Evolutionary conservation across 257 asterid species (phyloP).

Genomic region (Primulina huaijiensis): DNA sequence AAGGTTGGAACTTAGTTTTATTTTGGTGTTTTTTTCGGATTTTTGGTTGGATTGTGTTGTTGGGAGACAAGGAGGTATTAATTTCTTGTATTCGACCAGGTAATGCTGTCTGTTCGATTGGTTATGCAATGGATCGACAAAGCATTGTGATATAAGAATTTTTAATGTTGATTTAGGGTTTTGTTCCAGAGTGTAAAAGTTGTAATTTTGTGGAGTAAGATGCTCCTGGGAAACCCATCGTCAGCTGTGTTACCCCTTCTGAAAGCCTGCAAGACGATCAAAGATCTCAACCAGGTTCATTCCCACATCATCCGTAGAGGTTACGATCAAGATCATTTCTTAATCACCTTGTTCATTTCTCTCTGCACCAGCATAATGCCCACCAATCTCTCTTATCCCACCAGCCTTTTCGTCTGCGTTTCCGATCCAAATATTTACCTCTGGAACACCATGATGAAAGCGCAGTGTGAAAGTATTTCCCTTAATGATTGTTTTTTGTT

Average conservation of each 20-base stretch:
- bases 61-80: constrained; percentile 16
- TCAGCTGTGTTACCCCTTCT: constrained; percentile 32
- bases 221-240: constrained; percentile 34
- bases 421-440: constrained; percentile 49
- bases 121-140: constrained; percentile 32
- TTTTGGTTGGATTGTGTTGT: not conserved
- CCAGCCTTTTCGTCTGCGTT: constrained; percentile 46
- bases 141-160: constrained; percentile 29
- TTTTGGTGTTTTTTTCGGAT: constrained; percentile 3
- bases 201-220: constrained; percentile 42
- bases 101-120: constrained; percentile 40
- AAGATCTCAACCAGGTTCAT: constrained; percentile 47
- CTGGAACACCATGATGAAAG: constrained; percentile 59
- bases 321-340: constrained; percentile 53
- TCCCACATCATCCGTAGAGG: constrained; percentile 55
- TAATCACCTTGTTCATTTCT: constrained; percentile 50
- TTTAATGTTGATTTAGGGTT: constrained; percentile 35
- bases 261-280: constrained; percentile 42
- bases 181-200: constrained; percentile 27
- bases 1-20: constrained; percentile 33
- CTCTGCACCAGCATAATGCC: constrained; percentile 38
- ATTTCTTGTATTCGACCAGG: constrained; percentile 55
- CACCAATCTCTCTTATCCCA: constrained; percentile 36
- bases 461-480: constrained; percentile 38
- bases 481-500: constrained; percentile 35